Evolutionary conservation across 148 eudicot species (phyloP).

Genomic region (Vaccinium macrocarpon): DNA sequence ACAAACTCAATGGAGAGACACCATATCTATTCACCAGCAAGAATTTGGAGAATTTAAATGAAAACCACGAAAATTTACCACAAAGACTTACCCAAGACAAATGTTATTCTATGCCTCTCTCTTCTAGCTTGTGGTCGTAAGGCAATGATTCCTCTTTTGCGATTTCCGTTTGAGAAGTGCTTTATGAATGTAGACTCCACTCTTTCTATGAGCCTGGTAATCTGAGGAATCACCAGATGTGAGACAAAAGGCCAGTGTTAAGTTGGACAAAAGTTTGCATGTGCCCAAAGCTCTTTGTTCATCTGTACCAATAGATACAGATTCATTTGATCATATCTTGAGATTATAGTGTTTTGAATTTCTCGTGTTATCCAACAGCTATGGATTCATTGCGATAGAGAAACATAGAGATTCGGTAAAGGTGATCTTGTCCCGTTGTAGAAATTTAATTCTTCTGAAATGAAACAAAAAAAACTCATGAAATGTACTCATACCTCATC

Average conservation of each 20-base stretch:
- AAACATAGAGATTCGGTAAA: background rate
- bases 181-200: slow-evolving; percentile 65
- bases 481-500: slow-evolving; percentile 53
- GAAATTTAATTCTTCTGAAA: background rate
- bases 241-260: slow-evolving; percentile 2
- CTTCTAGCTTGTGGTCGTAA: slow-evolving; percentile 53
- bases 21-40: background rate
- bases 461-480: background rate
- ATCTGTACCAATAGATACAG: background rate
- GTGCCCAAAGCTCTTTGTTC: background rate
- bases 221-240: slow-evolving; percentile 33
- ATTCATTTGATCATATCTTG: background rate
- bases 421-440: background rate
- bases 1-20: background rate
- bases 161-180: slow-evolving; percentile 62
- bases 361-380: background rate
- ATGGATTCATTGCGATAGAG: background rate
- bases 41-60: background rate
- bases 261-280: background rate
- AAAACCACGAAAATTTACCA: background rate
- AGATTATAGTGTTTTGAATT: background rate
- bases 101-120: slow-evolving; percentile 65
- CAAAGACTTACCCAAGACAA: slow-evolving; percentile 48
- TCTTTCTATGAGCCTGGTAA: slow-evolving; percentile 49
- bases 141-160: slow-evolving; percentile 68